Evolutionary conservation across 2,329 filamentous ascomycete genomes (phyloP).

Genomic region (Neonectria faginata): DNA sequence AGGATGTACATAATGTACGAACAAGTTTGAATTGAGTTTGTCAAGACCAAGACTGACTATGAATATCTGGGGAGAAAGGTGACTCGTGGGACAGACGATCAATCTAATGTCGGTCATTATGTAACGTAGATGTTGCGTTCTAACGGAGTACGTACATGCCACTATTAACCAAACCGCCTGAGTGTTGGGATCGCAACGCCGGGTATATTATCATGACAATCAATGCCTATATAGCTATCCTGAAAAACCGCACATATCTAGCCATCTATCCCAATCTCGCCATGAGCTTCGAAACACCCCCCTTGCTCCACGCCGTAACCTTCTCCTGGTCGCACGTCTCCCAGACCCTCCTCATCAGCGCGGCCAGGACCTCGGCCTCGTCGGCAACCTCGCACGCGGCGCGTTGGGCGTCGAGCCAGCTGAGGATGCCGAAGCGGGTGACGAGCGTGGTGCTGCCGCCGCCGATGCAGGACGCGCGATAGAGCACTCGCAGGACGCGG

Average conservation of each 20-base stretch:
- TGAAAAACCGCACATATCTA: background rate
- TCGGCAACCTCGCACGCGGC: constrained; percentile 56
- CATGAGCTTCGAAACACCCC: constrained; percentile 53
- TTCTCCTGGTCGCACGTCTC: constrained; percentile 75
- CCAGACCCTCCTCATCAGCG: constrained; percentile 69
- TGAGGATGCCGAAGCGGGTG: constrained; percentile 79
- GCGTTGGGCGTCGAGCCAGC: constrained; percentile 77
- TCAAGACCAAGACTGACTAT: background rate
- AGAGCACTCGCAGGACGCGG: constrained; percentile 71
- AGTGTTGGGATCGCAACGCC: constrained; percentile 23
- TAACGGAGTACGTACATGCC: background rate
- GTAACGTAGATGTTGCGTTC: background rate
- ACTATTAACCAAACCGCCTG: background rate
- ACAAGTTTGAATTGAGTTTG: constrained; percentile 37
- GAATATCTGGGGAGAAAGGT: too few relatives aligned
- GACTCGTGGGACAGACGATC: background rate
- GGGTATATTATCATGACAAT: constrained; percentile 37
- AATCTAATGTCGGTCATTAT: background rate
- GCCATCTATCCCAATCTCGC: constrained; percentile 13
- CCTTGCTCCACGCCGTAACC: constrained; percentile 74
- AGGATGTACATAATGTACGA: constrained; percentile 43
- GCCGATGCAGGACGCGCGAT: constrained; percentile 74
- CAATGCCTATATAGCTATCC: constrained; percentile 20
- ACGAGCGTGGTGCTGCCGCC: constrained; percentile 83
- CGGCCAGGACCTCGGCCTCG: constrained; percentile 63